Percentiles rank a stretch among this genome's conserved stretches.
Evolutionary conservation across 2,329 filamentous ascomycete species (phyloP).

Genomic region (Helminthosporium solani): DNA sequence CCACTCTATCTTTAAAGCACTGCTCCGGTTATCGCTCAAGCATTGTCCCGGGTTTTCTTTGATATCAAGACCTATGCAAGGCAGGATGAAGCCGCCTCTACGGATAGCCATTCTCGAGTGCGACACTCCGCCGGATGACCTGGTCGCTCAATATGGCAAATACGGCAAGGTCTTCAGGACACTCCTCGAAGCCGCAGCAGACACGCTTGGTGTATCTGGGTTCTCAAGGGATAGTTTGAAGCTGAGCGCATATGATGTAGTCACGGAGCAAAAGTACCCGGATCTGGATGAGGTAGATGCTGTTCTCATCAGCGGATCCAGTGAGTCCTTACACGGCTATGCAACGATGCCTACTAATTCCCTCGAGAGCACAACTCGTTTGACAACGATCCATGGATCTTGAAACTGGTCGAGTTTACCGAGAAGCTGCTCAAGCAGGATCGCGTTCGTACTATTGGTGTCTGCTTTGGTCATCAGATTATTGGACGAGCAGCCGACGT

Average conservation of each 20-base stretch:
- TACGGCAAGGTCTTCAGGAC: slow-evolving; percentile 67
- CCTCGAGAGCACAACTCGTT: slow-evolving; percentile 67
- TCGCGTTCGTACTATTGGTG: slow-evolving; percentile 69
- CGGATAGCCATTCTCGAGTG: slow-evolving; percentile 87
- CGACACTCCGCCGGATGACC: slow-evolving; percentile 70
- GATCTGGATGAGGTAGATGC: slow-evolving; percentile 74
- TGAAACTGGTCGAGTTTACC: slow-evolving; percentile 69
- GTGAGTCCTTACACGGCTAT: slow-evolving; percentile 40
- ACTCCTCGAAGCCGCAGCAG: slow-evolving; percentile 54
- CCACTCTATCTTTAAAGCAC: not conserved
- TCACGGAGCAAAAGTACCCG: slow-evolving; percentile 69
- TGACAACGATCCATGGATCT: slow-evolving; percentile 73
- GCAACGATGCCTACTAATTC: slow-evolving; percentile 11
- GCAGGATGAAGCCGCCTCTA: slow-evolving; percentile 48
- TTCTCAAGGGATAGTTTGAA: slow-evolving; percentile 49
- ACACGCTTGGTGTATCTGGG: slow-evolving; percentile 45
- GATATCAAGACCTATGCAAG: not conserved
- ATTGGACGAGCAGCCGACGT: slow-evolving; percentile 70
- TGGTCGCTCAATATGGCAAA: slow-evolving; percentile 64
- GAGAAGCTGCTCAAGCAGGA: slow-evolving; percentile 60
- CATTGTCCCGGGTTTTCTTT: not conserved
- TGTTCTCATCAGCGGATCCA: slow-evolving; percentile 73
- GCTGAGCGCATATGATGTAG: slow-evolving; percentile 69
- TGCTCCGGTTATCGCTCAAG: slow-evolving; percentile 2
- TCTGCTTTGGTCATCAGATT: slow-evolving; percentile 90